Evolutionary conservation across 768 basidiomycete species (phyloP).

Genomic region (Rhizopogon roseolus): DNA sequence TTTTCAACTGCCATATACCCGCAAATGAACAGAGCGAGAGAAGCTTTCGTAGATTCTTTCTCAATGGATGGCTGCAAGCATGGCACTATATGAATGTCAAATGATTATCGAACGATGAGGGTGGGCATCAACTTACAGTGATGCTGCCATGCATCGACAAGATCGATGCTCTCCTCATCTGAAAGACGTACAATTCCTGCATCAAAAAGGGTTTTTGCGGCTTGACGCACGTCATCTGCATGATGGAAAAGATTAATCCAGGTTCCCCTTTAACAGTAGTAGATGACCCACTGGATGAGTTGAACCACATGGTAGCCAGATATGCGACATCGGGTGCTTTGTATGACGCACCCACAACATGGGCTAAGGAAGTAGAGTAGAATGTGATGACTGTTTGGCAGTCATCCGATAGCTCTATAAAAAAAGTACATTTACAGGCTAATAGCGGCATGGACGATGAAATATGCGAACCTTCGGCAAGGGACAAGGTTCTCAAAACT

Average conservation of each 20-base stretch:
- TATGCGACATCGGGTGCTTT: slow-evolving; percentile 66
- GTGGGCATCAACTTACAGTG: slow-evolving; percentile 40
- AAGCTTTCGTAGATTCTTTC: slow-evolving; percentile 52
- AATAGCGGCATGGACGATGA: background rate
- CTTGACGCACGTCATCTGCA: slow-evolving; percentile 69
- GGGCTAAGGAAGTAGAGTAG: slow-evolving; percentile 69
- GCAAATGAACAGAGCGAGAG: slow-evolving; percentile 73
- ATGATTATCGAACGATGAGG: background rate
- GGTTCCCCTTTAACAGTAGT: background rate
- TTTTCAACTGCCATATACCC: slow-evolving; percentile 82
- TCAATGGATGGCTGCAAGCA: slow-evolving; percentile 56
- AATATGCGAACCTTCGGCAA: slow-evolving; percentile 55
- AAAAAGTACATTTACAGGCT: background rate
- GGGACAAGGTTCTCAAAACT: slow-evolving; percentile 65
- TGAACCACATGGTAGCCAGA: slow-evolving; percentile 74
- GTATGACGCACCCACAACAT: slow-evolving; percentile 55
- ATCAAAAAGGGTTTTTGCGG: slow-evolving; percentile 76
- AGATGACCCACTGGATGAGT: slow-evolving; percentile 54
- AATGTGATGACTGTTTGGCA: slow-evolving; percentile 76
- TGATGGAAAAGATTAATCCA: slow-evolving; percentile 4
- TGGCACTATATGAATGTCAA: slow-evolving; percentile 43
- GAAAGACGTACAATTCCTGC: slow-evolving; percentile 61
- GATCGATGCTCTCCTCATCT: slow-evolving; percentile 56
- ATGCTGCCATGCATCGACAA: slow-evolving; percentile 64
- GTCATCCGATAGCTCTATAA: slow-evolving; percentile 65